Percentiles rank a stretch among this genome's conserved stretches.
Conservation (phyloP, 1,284 basidiomycete genomes). For the Puccinia triticina region DNA sequence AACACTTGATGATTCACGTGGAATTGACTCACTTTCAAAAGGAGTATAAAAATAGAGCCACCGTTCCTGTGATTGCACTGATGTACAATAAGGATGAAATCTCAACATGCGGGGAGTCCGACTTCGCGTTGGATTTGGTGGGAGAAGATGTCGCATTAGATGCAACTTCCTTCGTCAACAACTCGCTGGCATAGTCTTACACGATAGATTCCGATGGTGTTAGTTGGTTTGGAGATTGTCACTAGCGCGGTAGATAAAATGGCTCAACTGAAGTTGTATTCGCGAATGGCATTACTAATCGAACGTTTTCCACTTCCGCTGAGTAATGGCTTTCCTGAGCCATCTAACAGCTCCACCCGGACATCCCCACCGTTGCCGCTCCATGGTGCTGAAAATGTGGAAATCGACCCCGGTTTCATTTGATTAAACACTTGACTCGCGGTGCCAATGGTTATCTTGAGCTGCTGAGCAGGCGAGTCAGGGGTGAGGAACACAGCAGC, state of each 20-base stretch:
- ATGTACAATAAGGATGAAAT: neutral
- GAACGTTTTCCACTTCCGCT: neutral
- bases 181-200: neutral
- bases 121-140: neutral
- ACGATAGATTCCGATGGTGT: neutral
- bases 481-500: conserved; percentile 23
- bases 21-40: neutral
- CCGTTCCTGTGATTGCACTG: neutral
- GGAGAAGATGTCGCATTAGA: neutral
- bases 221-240: neutral
- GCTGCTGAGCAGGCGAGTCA: conserved; percentile 3
- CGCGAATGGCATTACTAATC: conserved; percentile 32
- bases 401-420: conserved; percentile 9
- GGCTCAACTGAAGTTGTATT: conserved; percentile 43
- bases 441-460: conserved; percentile 20
- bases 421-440: conserved; percentile 5
- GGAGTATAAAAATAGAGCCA: neutral
- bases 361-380: conserved; percentile 34
- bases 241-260: neutral
- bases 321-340: conserved; percentile 20
- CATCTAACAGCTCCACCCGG: conserved; percentile 14
- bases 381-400: conserved; percentile 37
- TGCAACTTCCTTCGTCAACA: neutral
- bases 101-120: neutral
- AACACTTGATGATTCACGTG: too few relatives aligned